Evolutionary conservation across 1,284 basidiomycete species (phyloP).

Genomic region (Cutaneotrichosporon dermatis): DNA sequence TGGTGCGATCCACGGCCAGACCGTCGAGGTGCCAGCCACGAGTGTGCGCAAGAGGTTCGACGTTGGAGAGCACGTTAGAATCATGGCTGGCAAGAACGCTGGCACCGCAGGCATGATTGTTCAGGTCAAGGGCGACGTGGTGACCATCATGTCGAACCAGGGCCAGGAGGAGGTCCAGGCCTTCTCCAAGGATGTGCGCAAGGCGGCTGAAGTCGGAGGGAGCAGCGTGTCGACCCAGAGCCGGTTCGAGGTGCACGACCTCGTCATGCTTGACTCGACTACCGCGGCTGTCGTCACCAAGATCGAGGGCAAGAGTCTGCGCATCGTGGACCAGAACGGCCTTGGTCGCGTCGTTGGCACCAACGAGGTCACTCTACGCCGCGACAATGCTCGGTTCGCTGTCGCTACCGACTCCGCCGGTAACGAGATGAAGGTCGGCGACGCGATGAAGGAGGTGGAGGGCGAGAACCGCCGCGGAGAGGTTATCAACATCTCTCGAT

Average conservation of each 20-base stretch:
- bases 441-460: conserved; percentile 90
- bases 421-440: conserved; percentile 65
- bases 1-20: conserved; percentile 66
- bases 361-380: conserved; percentile 90
- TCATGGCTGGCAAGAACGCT: conserved; percentile 88
- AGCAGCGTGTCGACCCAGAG: background rate
- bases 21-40: conserved; percentile 72
- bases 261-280: conserved; percentile 90
- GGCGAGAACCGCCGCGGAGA: conserved; percentile 89
- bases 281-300: conserved; percentile 97
- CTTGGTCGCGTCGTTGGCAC: conserved; percentile 84
- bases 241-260: conserved; percentile 90
- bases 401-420: conserved; percentile 88
- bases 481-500: conserved; percentile 92
- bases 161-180: conserved; percentile 94
- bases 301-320: conserved; percentile 91
- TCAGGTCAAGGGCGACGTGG: conserved; percentile 80
- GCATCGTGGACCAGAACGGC: conserved; percentile 91
- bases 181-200: conserved; percentile 94
- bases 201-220: conserved; percentile 91
- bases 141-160: conserved; percentile 97
- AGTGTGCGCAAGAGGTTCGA: conserved; percentile 94
- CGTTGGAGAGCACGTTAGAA: conserved; percentile 97
- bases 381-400: conserved; percentile 68
- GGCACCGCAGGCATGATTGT: conserved; percentile 97